Evolutionary conservation across 495 filamentous ascomycete species (phyloP), one percentile per base, ranked within the genome.

Genomic region (Neurospora hispaniola): DNA sequence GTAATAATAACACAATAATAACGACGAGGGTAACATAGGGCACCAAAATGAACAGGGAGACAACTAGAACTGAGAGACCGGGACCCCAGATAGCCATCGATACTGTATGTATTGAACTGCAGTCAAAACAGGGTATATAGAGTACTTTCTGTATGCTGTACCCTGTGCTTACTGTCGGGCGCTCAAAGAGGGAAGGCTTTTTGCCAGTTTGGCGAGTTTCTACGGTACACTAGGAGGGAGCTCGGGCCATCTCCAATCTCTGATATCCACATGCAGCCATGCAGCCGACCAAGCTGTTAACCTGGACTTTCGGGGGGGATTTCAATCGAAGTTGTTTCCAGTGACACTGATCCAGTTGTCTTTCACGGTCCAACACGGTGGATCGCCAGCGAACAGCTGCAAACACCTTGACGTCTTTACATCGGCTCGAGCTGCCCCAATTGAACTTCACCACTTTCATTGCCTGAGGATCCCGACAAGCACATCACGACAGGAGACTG

Each of bases 221-320:
- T n/a, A n/a, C n/a, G n/a, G n/a, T 27, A 27, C 27, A 27, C 27
- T 42, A 40, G 69, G 27, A 59, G 59, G 71, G 72, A 78, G 77
- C 77, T 78, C 73, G 75, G 73, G 69, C 77, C 77, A 78, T 44
- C 71, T 9, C 39, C 16, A 20, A 12, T 38, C 35, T 40, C 20
- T 42, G 66, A 59, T 54, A 66, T 62, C 12, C 27, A 38, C 27
- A 41, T 54, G 70, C 44, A 43, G 84, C 75, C 71, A 84, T 80
- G 54, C 75, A 43, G 20, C 80, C 80, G 35, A 43, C 7, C 39
- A 7, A 39, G 39, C 27, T 31, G 27, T 31, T 31, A 42, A 62
- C 38, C 69, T 66, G 41, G 59, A 70, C 59, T 72, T 72, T 59
- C 16, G 27, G 39, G 69, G 18, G 35, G 72, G 76, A 35, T 66